Evolutionary conservation across 2,329 filamentous ascomycete genomes (phyloP).

Genomic region (Colletotrichum spinosum): DNA sequence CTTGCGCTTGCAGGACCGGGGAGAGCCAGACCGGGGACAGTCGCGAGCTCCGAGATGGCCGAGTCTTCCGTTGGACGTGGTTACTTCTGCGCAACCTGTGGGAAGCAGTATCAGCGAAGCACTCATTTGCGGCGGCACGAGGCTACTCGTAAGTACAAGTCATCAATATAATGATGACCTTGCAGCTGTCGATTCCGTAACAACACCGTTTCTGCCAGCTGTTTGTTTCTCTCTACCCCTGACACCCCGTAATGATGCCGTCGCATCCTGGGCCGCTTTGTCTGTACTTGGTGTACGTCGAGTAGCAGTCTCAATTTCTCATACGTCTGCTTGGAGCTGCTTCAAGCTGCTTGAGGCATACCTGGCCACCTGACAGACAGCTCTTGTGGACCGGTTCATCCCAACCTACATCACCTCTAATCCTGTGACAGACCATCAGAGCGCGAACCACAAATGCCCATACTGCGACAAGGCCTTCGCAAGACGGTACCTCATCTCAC

Average conservation of each 20-base stretch:
- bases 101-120: constrained; percentile 43
- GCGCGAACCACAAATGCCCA: constrained; percentile 35
- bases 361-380: constrained; percentile 7
- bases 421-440: constrained; percentile 23
- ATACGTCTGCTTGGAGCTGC: no score
- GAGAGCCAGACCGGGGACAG: no score
- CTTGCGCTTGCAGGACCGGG: no score
- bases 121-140: constrained; percentile 44
- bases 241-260: background rate
- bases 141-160: constrained; percentile 40
- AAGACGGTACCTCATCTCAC: constrained; percentile 32
- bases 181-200: background rate
- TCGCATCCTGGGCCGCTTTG: background rate
- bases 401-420: background rate
- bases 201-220: no score
- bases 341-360: no score
- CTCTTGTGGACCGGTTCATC: background rate
- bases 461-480: constrained; percentile 40
- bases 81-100: constrained; percentile 39
- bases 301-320: no score
- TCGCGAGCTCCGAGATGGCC: constrained; percentile 11
- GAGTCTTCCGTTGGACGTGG: constrained; percentile 8
- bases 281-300: no score
- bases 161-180: background rate
- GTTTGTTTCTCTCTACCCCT: no score